Evolutionary conservation across 2,329 filamentous ascomycete species (phyloP), one percentile per base, ranked within the genome.

Genomic region (Fonsecaea multimorphosa): DNA sequence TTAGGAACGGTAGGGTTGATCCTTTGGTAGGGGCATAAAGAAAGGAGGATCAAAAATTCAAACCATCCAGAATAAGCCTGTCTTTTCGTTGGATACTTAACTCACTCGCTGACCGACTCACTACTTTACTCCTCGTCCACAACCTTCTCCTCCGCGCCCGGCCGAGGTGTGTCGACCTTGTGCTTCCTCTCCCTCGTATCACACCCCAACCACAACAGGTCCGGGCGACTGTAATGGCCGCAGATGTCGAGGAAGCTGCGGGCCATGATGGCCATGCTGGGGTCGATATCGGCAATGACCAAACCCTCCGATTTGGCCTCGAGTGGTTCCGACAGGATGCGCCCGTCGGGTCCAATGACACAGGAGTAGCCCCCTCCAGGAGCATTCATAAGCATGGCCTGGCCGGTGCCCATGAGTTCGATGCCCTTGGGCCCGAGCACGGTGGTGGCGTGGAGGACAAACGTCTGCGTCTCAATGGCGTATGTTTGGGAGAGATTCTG

Each of bases 401-500:
- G 76, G 8, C 76, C 70, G 0, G 81, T 84, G 7, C 75, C 73
- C 73, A 86, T 79, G 1, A 65, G 59, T 2, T 81, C 71, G 12
- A 84, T 78, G 0, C 81, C 85, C 14, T 77, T 72, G 6, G 81
- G 69, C 0, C 77, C 79, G 57, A 85, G 76, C 2, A 87, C 78
- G 0, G 80, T 74, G 0, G 84, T 85, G 55, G 76, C 76, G 68
- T 86, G 84, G 2, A 87, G 78, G 0, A 88, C 86, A 65, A 83
- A 88, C 0, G 82, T 74, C 8, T 78, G 77, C 1, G 83, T 81
- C 71, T 89, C 86, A 8, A 88, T 81, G 0, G 86, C 85, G 68
- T 87, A 87, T 0, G 81, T 79, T 66, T 83, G 83, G 0, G 84
- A 82, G 1, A 86, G 75, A 52, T 71, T 79, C 32, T 78, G 78